Percentiles rank a stretch among this genome's conserved stretches.
Evolutionary conservation across 75 land plant species (phyloP).

Genomic region (Cupressus sempervirens): DNA sequence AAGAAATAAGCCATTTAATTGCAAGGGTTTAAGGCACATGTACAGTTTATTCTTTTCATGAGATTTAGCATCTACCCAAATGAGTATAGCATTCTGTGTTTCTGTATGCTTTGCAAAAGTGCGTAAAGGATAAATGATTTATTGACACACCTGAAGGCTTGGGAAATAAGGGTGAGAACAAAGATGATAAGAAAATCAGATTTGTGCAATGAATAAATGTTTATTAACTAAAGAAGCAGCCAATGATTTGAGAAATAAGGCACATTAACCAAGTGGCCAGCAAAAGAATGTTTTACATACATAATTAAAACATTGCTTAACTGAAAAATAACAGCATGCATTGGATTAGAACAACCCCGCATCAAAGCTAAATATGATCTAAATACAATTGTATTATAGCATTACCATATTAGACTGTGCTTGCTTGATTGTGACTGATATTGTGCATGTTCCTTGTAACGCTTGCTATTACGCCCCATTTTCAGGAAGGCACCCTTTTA

Average conservation of each 20-base stretch:
- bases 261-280: background rate
- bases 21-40: background rate
- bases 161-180: background rate
- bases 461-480: constrained; percentile 12
- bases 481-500: background rate
- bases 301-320: background rate
- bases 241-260: background rate
- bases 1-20: background rate
- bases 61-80: background rate
- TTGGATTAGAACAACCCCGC: background rate
- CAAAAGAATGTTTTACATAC: background rate
- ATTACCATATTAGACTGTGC: constrained; percentile 14
- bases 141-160: background rate
- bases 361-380: background rate
- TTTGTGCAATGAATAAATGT: background rate
- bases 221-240: background rate
- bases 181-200: background rate
- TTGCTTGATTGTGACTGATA: constrained; percentile 9
- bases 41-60: background rate
- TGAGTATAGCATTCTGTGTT: background rate
- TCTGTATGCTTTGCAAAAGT: background rate
- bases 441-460: constrained; percentile 2
- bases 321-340: background rate
- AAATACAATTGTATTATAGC: background rate
- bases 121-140: background rate